phyloP scores from a whole-genome alignment of 306 rosid genomes.

The Citrullus amarus region DNA sequence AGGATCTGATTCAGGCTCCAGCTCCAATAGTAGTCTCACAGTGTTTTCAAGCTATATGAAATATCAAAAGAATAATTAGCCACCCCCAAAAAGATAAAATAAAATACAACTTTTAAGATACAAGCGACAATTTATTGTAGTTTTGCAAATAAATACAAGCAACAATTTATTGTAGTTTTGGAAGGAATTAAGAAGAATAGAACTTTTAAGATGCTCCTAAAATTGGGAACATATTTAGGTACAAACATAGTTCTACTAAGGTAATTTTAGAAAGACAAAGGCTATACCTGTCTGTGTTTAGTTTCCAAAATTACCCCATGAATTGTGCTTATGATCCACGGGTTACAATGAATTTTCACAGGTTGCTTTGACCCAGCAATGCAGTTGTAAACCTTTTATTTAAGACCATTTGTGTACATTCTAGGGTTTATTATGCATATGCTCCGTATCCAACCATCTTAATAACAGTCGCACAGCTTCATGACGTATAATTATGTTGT shows the following conservation, averaged over 20 bases:
- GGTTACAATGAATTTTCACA: background rate
- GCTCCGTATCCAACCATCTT: background rate
- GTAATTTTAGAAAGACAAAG: background rate
- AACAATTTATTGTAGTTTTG: background rate
- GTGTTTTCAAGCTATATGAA: constrained; percentile 80
- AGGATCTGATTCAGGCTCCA: constrained; percentile 94
- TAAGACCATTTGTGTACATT: background rate
- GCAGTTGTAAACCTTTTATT: background rate
- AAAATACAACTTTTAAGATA: background rate
- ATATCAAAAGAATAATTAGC: constrained; percentile 7
- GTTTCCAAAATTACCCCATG: background rate
- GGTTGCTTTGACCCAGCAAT: background rate
- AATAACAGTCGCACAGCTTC: background rate
- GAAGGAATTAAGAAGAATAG: background rate
- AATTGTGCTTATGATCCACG: background rate
- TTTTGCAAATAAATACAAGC: background rate
- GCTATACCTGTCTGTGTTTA: background rate
- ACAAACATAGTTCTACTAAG: background rate
- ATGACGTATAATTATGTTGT: background rate
- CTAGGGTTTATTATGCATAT: background rate
- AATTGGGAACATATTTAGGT: background rate
- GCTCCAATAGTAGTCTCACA: constrained; percentile 81
- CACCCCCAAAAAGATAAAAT: background rate
- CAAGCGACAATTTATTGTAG: background rate
- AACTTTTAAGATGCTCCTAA: background rate